A percentile compares a stretch with the other conserved stretches of the same genome.
Conservation (phyloP, 352 stramenopile genomes). For the Phytopythium chamaehyphon region DNA sequence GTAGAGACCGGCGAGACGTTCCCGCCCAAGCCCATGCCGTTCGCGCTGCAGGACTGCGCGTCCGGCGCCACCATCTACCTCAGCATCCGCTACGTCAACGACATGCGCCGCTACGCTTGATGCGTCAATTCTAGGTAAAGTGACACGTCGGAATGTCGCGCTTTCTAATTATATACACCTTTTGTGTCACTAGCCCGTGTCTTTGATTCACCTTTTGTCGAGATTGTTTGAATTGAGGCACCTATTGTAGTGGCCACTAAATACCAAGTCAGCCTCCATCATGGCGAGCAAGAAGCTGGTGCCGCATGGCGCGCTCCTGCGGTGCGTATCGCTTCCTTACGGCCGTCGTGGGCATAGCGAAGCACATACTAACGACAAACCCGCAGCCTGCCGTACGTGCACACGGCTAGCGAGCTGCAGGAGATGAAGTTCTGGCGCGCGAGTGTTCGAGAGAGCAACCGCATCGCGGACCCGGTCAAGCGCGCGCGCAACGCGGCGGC, state of each 20-base stretch:
- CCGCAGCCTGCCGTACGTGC: slow-evolving; percentile 67
- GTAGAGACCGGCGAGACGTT: slow-evolving; percentile 51
- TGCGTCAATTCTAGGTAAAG: neutral
- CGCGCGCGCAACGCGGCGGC: slow-evolving; percentile 80
- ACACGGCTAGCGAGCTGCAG: slow-evolving; percentile 78
- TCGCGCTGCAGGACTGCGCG: slow-evolving; percentile 48
- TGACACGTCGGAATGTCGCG: slow-evolving; percentile 2
- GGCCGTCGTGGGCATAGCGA: neutral
- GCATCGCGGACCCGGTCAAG: slow-evolving; percentile 76
- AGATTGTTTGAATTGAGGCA: no score
- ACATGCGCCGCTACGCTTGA: slow-evolving; percentile 78
- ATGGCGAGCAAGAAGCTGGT: slow-evolving; percentile 20
- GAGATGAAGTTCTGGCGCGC: slow-evolving; percentile 87
- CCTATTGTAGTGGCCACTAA: no score
- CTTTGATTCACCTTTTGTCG: no score
- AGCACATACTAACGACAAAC: neutral
- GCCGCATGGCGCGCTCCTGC: slow-evolving; percentile 64
- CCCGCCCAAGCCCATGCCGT: slow-evolving; percentile 36
- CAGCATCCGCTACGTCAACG: slow-evolving; percentile 85
- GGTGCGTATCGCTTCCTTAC: slow-evolving; percentile 17
- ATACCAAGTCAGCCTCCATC: slow-evolving; percentile 16
- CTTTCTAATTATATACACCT: neutral
- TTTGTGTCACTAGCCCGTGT: no score
- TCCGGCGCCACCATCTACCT: slow-evolving; percentile 63
- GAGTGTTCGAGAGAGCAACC: slow-evolving; percentile 64